Conservation (phyloP, 2,329 filamentous ascomycete species). For the Calonectria multiphialidica region DNA sequence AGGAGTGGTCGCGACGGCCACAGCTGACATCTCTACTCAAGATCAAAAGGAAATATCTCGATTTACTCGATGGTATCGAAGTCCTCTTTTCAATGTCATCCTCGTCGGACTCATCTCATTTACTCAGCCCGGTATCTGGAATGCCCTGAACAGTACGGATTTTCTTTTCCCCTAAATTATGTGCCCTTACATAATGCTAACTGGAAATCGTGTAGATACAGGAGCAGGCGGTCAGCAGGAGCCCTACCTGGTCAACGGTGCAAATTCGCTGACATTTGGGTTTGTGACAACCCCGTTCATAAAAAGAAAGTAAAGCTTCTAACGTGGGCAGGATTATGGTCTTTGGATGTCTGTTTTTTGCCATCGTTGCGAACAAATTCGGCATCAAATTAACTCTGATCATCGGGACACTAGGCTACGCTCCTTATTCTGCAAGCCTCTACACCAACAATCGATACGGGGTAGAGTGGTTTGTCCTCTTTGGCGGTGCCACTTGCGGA, state of each 20-base stretch:
- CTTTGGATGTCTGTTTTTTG: conserved; percentile 55
- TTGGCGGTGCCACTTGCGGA: conserved; percentile 63
- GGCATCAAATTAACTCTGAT: conserved; percentile 60
- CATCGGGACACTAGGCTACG: conserved; percentile 61
- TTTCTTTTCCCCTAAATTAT: too few relatives aligned
- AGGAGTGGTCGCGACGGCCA: not conserved
- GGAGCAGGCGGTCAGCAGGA: conserved; percentile 66
- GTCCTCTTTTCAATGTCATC: conserved; percentile 62
- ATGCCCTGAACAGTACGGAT: conserved; percentile 61
- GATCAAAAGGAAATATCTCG: conserved; percentile 22
- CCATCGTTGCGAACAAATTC: conserved; percentile 61
- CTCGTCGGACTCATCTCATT: conserved; percentile 66
- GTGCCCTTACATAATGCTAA: not conserved
- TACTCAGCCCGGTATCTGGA: conserved; percentile 65
- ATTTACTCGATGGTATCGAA: conserved; percentile 41
- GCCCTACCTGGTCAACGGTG: conserved; percentile 56
- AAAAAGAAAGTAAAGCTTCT: not conserved
- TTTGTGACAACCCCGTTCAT: not conserved
- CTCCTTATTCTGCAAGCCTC: conserved; percentile 59
- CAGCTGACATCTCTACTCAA: too few relatives aligned
- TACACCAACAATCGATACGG: conserved; percentile 66
- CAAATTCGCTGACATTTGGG: conserved; percentile 40
- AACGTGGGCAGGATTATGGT: conserved; percentile 55
- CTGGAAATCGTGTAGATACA: conserved; percentile 44
- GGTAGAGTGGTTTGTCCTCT: conserved; percentile 63